Percentiles rank a stretch among this genome's conserved stretches.
Conservation (phyloP, 2,329 filamentous ascomycete genomes). For the Cordyceps fumosorosea region DNA sequence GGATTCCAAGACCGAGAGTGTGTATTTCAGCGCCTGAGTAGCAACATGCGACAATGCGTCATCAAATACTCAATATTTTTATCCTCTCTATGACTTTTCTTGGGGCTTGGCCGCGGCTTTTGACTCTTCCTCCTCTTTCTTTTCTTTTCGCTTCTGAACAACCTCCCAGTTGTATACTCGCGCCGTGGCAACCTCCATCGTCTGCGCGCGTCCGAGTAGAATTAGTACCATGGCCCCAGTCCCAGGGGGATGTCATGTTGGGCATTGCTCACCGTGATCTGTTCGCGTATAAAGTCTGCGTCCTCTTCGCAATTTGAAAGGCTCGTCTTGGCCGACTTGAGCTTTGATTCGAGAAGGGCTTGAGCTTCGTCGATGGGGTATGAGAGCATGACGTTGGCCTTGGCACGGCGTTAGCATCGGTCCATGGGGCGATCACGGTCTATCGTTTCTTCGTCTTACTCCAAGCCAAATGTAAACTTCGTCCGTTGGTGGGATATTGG, state of each 20-base stretch:
- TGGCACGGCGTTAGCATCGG: conserved; percentile 28
- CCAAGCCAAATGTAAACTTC: conserved; percentile 98
- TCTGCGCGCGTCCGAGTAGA: conserved; percentile 44
- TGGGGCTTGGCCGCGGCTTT: conserved; percentile 32
- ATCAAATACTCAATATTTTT: conserved; percentile 18
- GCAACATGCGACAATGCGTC: not conserved
- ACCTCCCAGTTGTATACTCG: conserved; percentile 99
- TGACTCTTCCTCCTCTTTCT: conserved; percentile 51
- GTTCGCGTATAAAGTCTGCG: conserved; percentile 87
- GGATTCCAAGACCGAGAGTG: not conserved
- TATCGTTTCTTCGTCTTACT: conserved; percentile 38
- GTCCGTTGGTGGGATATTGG: conserved; percentile 71
- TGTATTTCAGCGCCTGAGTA: not conserved
- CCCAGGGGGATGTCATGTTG: not conserved
- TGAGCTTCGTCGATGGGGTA: conserved; percentile 89
- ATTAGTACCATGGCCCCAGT: not conserved
- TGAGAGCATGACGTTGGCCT: conserved; percentile 96
- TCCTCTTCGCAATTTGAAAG: conserved; percentile 91
- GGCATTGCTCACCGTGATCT: conserved; percentile 68
- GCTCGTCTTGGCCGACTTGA: conserved; percentile 71
- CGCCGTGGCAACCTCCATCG: conserved; percentile 91
- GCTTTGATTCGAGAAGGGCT: conserved; percentile 67
- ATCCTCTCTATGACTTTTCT: conserved; percentile 21
- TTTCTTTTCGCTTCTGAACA: conserved; percentile 88
- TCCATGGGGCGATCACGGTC: not conserved